Conservation (phyloP, 2,329 filamentous ascomycete genomes). For the Drechslera avenae region DNA sequence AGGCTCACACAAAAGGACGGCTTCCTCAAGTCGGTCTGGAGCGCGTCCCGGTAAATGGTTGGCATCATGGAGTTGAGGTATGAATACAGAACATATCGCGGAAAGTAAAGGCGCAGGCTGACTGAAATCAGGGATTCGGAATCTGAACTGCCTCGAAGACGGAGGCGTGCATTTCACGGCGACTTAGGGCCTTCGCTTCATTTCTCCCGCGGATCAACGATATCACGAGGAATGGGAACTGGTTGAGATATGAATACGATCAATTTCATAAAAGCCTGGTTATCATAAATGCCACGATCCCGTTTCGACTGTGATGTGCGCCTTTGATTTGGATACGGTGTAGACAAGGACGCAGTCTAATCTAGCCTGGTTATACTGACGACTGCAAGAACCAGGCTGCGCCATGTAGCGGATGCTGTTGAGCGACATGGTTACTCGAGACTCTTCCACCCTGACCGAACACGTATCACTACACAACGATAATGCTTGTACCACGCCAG, state of each 20-base stretch:
- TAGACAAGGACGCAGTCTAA: no score
- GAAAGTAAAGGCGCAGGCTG: slow-evolving; percentile 15
- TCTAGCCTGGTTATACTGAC: no score
- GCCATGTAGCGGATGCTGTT: neutral
- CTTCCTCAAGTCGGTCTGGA: slow-evolving; percentile 97
- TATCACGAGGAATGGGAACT: slow-evolving; percentile 42
- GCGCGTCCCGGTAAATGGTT: slow-evolving; percentile 63
- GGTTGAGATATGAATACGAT: slow-evolving; percentile 38
- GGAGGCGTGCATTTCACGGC: slow-evolving; percentile 38
- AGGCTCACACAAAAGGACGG: slow-evolving; percentile 94
- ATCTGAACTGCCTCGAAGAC: slow-evolving; percentile 32
- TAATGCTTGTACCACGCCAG: neutral
- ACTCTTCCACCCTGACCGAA: no score
- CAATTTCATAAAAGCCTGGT: slow-evolving; percentile 35
- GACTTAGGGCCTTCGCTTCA: slow-evolving; percentile 34
- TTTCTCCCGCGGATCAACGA: slow-evolving; percentile 36
- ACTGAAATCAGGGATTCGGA: slow-evolving; percentile 35
- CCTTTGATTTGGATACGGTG: neutral
- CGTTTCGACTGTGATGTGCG: slow-evolving; percentile 5
- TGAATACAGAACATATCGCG: neutral
- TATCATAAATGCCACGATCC: slow-evolving; percentile 7
- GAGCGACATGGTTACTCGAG: neutral
- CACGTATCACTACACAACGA: no score
- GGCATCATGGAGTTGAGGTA: slow-evolving; percentile 42
- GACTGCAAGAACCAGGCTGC: neutral